Evolutionary conservation across 345 rosid genomes (phyloP), one percentile per base, ranked within the genome.

Genomic region (Laguncularia racemosa): DNA sequence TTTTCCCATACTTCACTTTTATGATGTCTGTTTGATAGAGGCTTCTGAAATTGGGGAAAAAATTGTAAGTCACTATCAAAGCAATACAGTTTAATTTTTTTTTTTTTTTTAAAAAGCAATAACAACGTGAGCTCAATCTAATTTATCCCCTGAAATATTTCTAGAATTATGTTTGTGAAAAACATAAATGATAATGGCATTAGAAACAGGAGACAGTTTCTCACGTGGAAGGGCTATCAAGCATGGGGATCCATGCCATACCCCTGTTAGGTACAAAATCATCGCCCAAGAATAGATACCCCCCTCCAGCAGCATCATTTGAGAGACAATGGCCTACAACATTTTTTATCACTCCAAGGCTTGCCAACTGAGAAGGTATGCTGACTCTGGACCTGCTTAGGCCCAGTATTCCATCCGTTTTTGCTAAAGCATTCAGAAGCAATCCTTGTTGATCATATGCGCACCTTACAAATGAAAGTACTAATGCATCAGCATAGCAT

Each of bases 381-480:
- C 98, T 86, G 54, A 86, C 77, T 74, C 81, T 81, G 53, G 93
- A 86, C 66, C 80, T 83, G 76, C 89, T 89, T 63, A 92, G 70
- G 57, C 98, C 98, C 16, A 92, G 84, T 55, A 92, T 86, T 53
- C 98, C 96, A 47, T 92, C 95, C 13, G 98, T 86, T 81, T 76
- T 80, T 48, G 73, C 71, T 67, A 92, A 74, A 61, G 89, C 74
- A 62, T 80, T 76, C 47, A 92, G 76, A 47, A 92, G 82, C 57
- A 72, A 52, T 13, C 95, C 96, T 86, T 83, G 98, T 69, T 92
- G 98, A 78, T 92, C 95, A 76, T 89, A 92, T 54, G 87, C 98
- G 59, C 98, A 92, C 78, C 98, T 91, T 62, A 61, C 64, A 58
- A 56, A 7, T 33, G 40, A 59, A 55, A 67, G 21, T 20, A 14